Percentiles rank a stretch among this genome's conserved stretches.
Conservation (phyloP, 1,284 basidiomycete genomes). For the Fomitopsis betulina region DNA sequence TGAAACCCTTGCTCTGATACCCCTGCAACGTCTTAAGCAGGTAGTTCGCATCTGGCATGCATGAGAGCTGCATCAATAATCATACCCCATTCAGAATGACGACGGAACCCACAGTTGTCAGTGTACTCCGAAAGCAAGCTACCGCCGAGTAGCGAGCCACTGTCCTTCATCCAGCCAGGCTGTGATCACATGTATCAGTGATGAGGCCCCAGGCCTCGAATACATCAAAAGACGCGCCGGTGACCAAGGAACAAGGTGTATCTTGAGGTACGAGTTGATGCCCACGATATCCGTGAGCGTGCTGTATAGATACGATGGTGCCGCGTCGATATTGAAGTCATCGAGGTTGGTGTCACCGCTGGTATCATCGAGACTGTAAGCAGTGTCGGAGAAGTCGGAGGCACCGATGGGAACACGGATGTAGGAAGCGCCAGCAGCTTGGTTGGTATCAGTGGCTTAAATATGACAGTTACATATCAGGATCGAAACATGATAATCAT, state of each 20-base stretch:
- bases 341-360: constrained; percentile 37
- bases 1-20: constrained; percentile 38
- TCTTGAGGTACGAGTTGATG: constrained; percentile 36
- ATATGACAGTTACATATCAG: neutral
- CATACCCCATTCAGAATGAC: neutral
- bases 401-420: constrained; percentile 51
- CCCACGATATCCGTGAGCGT: constrained; percentile 41
- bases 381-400: constrained; percentile 39
- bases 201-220: neutral
- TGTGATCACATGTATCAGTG: constrained; percentile 13
- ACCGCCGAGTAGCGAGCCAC: constrained; percentile 40
- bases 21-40: constrained; percentile 39
- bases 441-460: constrained; percentile 39
- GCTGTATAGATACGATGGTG: constrained; percentile 42
- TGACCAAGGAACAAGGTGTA: constrained; percentile 48
- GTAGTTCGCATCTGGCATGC: constrained; percentile 40
- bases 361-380: constrained; percentile 44
- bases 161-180: constrained; percentile 52
- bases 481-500: neutral
- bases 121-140: constrained; percentile 33
- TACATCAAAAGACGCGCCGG: constrained; percentile 31
- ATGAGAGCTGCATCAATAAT: neutral
- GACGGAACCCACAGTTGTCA: constrained; percentile 30
- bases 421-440: constrained; percentile 44
- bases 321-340: constrained; percentile 38